phyloP scores from a whole-genome alignment of 345 rosid species.

The Murraya paniculata region DNA sequence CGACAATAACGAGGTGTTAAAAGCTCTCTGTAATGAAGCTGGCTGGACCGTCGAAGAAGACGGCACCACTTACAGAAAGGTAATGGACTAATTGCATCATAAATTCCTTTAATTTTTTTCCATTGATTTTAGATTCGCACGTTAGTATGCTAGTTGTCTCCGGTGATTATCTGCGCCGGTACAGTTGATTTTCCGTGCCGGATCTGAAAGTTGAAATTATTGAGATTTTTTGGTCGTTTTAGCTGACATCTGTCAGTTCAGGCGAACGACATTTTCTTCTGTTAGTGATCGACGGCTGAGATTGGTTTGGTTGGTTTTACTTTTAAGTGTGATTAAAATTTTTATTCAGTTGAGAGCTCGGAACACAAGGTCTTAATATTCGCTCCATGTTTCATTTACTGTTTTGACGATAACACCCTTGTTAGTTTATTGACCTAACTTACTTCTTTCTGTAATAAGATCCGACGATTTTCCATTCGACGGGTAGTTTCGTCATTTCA shows the following conservation, averaged over 20 bases:
- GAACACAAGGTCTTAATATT: constrained; percentile 32
- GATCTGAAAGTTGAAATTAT: constrained; percentile 1
- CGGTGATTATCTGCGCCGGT: neutral
- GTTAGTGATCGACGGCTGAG: constrained; percentile 20
- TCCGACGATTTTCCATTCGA: neutral
- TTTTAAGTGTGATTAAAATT: neutral
- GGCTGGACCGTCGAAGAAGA: constrained; percentile 98
- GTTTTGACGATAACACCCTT: constrained; percentile 19
- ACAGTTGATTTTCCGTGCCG: neutral
- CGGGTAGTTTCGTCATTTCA: constrained; percentile 15
- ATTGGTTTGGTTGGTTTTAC: constrained; percentile 16
- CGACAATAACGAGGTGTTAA: constrained; percentile 94
- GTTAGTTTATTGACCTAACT: neutral
- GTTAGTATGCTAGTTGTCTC: neutral
- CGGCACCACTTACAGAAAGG: constrained; percentile 97
- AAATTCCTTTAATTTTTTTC: no score
- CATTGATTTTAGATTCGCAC: neutral
- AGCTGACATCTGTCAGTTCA: neutral
- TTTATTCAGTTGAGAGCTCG: constrained; percentile 13
- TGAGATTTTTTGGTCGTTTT: neutral
- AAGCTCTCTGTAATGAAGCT: constrained; percentile 92
- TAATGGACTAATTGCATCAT: constrained; percentile 12
- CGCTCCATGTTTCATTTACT: constrained; percentile 14
- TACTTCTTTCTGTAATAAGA: neutral
- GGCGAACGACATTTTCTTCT: neutral